Evolutionary conservation across 192 early-diverging fungal species (phyloP), one percentile per base, ranked within the genome.

Genomic region (Backusella macrospora): DNA sequence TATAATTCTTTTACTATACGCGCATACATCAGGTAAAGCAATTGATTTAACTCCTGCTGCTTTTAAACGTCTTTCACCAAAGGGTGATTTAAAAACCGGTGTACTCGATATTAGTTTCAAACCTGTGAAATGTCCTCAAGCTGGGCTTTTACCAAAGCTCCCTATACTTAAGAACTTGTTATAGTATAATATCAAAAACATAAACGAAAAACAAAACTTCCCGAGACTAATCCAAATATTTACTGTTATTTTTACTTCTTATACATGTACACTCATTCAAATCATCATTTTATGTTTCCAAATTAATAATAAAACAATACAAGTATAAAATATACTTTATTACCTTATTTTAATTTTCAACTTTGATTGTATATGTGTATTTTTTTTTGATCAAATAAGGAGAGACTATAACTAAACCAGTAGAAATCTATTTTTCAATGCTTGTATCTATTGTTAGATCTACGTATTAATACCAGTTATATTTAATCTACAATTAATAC

Each of bases 1-100:
- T 6, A 49, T 49, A 7, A 2, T 49, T 18, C 37, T 37, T 46
- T 23, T 48, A 18, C 9, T 59, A 26, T 55, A 4, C 26, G 4
- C 13, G 4, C 26, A 5, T 26, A 0, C 23, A 13, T 59, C 48
- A 77, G 75, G 47, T 0, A 66, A 68, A 37, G 78, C 69, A 10
- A 79, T 79, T 26, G 78, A 79, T 38, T 55, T 79, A n/a, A 79
- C 78, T 39, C 78, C 78, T 59, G 70, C 43, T 49, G 78, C 78
- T 21, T 79, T 75, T 40, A 21, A 71, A 16, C 71, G 71, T 23
- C 15, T 79, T 21, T 69, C 75, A 65, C 67, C 67, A 29, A 69
- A 69, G 8, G 67, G 67, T 21, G 55, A 78, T 23, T 62, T 79
- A 15, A 52, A 71, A 29, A n/a, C 55, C 14, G 78, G 78, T 79